phyloP scores from a whole-genome alignment of 805 yeast species.

The Metschnikowia orientalis region DNA sequence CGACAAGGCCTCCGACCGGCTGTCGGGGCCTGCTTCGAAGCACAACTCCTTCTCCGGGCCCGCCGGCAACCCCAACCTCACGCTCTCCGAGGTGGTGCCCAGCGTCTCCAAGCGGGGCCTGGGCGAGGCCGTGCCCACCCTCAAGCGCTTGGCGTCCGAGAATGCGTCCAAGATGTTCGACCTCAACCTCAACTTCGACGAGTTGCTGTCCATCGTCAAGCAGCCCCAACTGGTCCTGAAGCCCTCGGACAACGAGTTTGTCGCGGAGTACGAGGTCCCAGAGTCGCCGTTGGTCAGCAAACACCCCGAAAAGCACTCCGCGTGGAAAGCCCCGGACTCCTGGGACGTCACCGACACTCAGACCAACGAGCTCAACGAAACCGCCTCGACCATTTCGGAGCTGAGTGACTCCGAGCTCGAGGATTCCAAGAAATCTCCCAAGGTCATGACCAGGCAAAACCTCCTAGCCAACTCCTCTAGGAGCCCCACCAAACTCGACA shows the following conservation, averaged over 20 bases:
- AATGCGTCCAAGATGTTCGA: constrained; percentile 22
- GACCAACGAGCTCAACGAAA: constrained; percentile 8
- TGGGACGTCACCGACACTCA: constrained; percentile 41
- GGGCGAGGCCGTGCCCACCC: not conserved
- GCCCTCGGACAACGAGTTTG: not conserved
- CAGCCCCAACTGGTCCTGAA: constrained; percentile 12
- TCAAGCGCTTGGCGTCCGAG: constrained; percentile 2
- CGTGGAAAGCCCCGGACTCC: constrained; percentile 46
- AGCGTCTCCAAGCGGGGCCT: not conserved
- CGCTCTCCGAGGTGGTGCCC: too few species aligned
- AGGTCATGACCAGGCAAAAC: too few species aligned
- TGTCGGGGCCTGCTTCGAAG: constrained; percentile 12
- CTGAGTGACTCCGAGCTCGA: constrained; percentile 13
- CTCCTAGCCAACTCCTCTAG: too few species aligned
- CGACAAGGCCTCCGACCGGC: constrained; percentile 9
- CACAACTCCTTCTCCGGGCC: constrained; percentile 15
- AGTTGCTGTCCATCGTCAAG: constrained; percentile 50
- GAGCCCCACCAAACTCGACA: too few species aligned
- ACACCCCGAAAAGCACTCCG: constrained; percentile 12
- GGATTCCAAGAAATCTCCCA: not conserved
- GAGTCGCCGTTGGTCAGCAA: constrained; percentile 10
- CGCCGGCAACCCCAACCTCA: constrained; percentile 10
- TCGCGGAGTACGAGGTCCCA: constrained; percentile 2
- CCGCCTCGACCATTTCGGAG: constrained; percentile 7
- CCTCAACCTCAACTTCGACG: constrained; percentile 45